Evolutionary conservation across 805 yeast species (phyloP).

Genomic region (Hanseniaspora hatyaiensis): DNA sequence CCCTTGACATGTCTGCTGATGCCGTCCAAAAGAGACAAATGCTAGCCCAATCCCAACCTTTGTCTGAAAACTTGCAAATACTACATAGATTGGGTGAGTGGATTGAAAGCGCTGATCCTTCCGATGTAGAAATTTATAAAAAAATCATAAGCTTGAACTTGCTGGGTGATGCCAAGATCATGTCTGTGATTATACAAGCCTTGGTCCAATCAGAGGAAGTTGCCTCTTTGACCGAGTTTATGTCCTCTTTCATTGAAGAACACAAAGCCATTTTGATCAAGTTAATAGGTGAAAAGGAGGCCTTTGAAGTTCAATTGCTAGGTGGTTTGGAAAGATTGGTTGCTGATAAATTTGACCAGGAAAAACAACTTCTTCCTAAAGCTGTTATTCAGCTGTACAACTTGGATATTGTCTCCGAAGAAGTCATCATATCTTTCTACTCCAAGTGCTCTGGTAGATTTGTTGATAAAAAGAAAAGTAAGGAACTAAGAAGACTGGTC

Average conservation of each 20-base stretch:
- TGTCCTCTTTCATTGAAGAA: conserved; percentile 45
- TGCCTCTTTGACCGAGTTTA: conserved; percentile 24
- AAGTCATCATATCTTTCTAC: conserved; percentile 72
- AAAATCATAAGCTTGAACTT: conserved; percentile 73
- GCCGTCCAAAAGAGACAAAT: conserved; percentile 86
- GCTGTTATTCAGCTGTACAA: conserved; percentile 73
- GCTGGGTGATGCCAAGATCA: conserved; percentile 57
- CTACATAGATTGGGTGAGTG: conserved; percentile 82
- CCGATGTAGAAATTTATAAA: conserved; percentile 85
- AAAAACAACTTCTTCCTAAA: conserved; percentile 66
- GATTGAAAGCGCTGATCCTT: conserved; percentile 58
- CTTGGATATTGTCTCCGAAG: conserved; percentile 74
- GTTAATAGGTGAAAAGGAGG: conserved; percentile 47
- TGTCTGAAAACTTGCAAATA: conserved; percentile 35
- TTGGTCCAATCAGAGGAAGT: conserved; percentile 64
- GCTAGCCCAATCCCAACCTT: conserved; percentile 40
- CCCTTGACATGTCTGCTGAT: conserved; percentile 92
- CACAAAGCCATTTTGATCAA: conserved; percentile 79
- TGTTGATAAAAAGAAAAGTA: conserved; percentile 81
- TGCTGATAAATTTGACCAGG: conserved; percentile 65
- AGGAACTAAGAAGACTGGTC: conserved; percentile 91
- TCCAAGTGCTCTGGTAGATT: conserved; percentile 84
- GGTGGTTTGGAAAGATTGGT: conserved; percentile 94
- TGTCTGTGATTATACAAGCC: conserved; percentile 85
- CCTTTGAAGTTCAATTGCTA: conserved; percentile 74